These are phyloP conservation scores for Yamadazyma diospyri DNA, from an alignment of 1,139 yeast species.

Conservation along the genomic window DNA sequence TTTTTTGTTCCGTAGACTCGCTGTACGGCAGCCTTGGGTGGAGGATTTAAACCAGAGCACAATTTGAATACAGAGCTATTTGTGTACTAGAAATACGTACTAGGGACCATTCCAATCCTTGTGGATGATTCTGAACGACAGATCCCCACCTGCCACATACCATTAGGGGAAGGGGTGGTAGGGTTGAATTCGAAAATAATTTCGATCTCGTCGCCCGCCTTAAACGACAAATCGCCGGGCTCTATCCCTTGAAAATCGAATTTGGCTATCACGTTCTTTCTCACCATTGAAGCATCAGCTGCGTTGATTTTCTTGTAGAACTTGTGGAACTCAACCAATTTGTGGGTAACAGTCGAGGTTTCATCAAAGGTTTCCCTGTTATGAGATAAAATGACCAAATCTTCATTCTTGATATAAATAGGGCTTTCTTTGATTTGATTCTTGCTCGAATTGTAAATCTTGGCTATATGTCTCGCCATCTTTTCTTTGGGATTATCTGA, in stretches of 20 bases:
- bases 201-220: constrained; percentile 32
- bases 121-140: constrained; percentile 11
- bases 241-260: constrained; percentile 29
- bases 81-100: constrained; percentile 27
- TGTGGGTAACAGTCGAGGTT: constrained; percentile 22
- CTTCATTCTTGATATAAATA: constrained; percentile 10
- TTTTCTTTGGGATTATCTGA: constrained; percentile 19
- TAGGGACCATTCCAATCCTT: constrained; percentile 44
- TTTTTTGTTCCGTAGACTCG: too few relatives aligned
- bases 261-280: constrained; percentile 21
- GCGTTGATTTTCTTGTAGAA: constrained; percentile 22
- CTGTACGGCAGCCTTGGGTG: too few relatives aligned
- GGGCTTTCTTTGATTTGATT: constrained; percentile 35
- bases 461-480: constrained; percentile 21
- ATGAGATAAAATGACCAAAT: constrained; percentile 2
- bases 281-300: constrained; percentile 9
- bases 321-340: constrained; percentile 22
- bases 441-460: constrained; percentile 33
- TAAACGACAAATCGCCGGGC: constrained; percentile 41
- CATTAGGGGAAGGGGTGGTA: constrained; percentile 19
- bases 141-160: constrained; percentile 37
- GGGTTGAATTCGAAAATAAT: constrained; percentile 33
- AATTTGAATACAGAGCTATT: too few relatives aligned
- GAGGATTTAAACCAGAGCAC: too few relatives aligned
- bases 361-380: constrained; percentile 12